Evolutionary conservation across 805 yeast species (phyloP).

Genomic region (Wickerhamomyces strasburgensis): DNA sequence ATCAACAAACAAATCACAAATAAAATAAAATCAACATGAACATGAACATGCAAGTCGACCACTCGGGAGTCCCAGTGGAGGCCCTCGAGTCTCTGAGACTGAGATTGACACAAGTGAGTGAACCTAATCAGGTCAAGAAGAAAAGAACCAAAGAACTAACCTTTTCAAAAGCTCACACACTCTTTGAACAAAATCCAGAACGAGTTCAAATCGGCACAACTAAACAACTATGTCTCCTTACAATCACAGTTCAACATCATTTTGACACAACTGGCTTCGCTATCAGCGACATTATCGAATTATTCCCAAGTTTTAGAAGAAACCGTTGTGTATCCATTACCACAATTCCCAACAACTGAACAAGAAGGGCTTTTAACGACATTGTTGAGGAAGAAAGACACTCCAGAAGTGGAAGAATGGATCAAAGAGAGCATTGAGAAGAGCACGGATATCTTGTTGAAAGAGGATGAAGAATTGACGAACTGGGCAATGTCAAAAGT

Average conservation of each 20-base stretch:
- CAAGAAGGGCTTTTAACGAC: constrained; percentile 83
- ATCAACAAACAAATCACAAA: constrained; percentile 1
- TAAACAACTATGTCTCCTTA: constrained; percentile 57
- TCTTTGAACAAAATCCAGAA: constrained; percentile 53
- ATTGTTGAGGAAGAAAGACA: constrained; percentile 74
- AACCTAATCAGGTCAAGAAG: no score
- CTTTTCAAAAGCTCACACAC: constrained; percentile 39
- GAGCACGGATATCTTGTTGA: constrained; percentile 15
- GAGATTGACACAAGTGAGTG: constrained; percentile 49
- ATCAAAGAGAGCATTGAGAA: constrained; percentile 42
- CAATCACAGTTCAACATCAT: constrained; percentile 83
- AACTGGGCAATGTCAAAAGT: constrained; percentile 41
- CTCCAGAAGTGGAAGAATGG: constrained; percentile 93
- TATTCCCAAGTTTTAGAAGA: constrained; percentile 53
- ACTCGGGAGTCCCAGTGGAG: constrained; percentile 50
- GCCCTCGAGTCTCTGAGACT: constrained; percentile 60
- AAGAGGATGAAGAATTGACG: constrained; percentile 61
- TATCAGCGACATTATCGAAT: constrained; percentile 63
- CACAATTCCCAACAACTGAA: constrained; percentile 78
- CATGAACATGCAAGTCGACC: constrained; percentile 22
- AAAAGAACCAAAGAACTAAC: constrained; percentile 1
- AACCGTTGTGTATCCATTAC: constrained; percentile 79
- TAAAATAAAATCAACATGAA: constrained; percentile 4
- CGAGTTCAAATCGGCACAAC: constrained; percentile 41
- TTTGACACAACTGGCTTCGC: constrained; percentile 73